These are phyloP conservation scores for Lenzites betulinus DNA, from an alignment of 768 basidiomycete genomes.

Conservation along the genomic window DNA sequence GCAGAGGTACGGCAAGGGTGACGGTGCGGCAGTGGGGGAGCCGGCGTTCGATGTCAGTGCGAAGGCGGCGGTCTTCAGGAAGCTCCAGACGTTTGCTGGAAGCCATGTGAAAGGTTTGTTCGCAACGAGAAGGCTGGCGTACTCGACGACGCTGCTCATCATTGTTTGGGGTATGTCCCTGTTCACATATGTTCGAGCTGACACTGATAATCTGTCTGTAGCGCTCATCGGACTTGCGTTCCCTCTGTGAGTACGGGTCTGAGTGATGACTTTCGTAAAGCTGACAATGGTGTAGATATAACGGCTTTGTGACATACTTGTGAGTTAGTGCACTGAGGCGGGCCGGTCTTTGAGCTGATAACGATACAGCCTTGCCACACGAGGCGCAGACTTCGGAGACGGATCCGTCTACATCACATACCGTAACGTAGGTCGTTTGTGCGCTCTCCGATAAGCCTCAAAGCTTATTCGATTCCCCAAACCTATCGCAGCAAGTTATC, in stretches of 20 bases:
- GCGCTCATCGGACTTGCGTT: conserved; percentile 78
- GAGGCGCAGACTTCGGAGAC: conserved; percentile 71
- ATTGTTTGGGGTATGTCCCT: conserved; percentile 51
- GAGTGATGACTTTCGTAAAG: not conserved
- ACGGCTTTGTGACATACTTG: conserved; percentile 59
- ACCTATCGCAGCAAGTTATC: conserved; percentile 50
- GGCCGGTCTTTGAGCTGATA: not conserved
- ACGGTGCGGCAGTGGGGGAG: not conserved
- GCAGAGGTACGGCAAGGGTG: conserved; percentile 16
- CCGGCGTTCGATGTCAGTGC: conserved; percentile 29
- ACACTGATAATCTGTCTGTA: conserved; percentile 24
- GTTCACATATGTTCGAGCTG: conserved; percentile 1
- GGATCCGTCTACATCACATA: conserved; percentile 71
- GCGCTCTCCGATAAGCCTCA: too few relatives aligned
- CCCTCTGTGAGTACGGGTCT: conserved; percentile 49
- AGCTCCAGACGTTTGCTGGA: conserved; percentile 40
- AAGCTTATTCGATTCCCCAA: too few relatives aligned
- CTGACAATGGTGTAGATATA: conserved; percentile 40
- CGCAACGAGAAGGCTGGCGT: conserved; percentile 50
- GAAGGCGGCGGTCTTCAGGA: conserved; percentile 41
- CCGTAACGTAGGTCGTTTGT: conserved; percentile 50
- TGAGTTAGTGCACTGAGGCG: conserved; percentile 32
- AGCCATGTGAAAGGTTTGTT: conserved; percentile 52
- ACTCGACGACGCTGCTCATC: conserved; percentile 52
- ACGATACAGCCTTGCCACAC: conserved; percentile 37